These are phyloP conservation scores for Laguncularia racemosa DNA, from an alignment of 345 rosid genomes.

Conservation along the genomic window DNA sequence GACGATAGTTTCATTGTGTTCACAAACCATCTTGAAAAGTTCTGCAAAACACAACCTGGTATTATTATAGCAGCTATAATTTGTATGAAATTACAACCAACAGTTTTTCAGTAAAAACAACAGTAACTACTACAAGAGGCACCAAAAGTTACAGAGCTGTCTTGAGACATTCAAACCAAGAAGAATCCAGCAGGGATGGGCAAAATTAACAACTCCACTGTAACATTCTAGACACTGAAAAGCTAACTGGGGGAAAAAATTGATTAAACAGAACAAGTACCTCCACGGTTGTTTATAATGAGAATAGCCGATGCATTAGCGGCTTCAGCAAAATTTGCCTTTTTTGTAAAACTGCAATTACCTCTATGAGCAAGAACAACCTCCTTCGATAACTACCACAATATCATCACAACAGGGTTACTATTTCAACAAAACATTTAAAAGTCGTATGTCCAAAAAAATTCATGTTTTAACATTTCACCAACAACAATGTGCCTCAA, in stretches of 20 bases:
- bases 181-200: not conserved
- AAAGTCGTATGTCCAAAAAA: too few species aligned
- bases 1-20: constrained; percentile 57
- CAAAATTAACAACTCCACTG: not conserved
- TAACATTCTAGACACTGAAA: too few species aligned
- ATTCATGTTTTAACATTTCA: too few species aligned
- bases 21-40: constrained; percentile 97
- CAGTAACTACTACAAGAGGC: too few species aligned
- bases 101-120: too few species aligned
- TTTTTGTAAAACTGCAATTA: constrained; percentile 74
- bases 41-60: constrained; percentile 35
- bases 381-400: constrained; percentile 16
- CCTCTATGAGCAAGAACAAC: constrained; percentile 76
- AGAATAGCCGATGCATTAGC: constrained; percentile 80
- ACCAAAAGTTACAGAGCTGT: too few species aligned
- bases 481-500: too few species aligned
- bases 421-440: too few species aligned
- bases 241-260: too few species aligned
- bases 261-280: constrained; percentile 18
- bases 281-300: constrained; percentile 62
- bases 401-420: too few species aligned
- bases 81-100: too few species aligned
- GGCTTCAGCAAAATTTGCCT: constrained; percentile 58
- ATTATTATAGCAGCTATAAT: not conserved
- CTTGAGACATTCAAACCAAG: too few species aligned